Conservation (phyloP, 2,329 filamentous ascomycete species). For the Clonostachys rhizophaga region DNA sequence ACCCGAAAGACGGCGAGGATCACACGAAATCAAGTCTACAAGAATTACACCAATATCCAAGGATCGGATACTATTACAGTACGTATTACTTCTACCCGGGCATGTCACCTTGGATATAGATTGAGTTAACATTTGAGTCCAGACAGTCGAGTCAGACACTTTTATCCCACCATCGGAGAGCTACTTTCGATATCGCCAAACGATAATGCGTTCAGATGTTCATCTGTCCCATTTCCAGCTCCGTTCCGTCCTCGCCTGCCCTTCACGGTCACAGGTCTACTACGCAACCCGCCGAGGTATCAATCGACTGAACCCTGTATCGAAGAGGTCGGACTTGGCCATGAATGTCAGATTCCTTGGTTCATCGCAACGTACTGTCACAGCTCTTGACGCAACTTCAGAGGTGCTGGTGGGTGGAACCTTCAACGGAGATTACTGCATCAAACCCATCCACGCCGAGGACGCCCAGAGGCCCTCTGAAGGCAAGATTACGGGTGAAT, state of each 20-base stretch:
- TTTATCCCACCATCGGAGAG: conserved; percentile 32
- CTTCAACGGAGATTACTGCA: conserved; percentile 51
- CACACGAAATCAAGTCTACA: conserved; percentile 42
- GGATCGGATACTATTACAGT: conserved; percentile 29
- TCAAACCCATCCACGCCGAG: conserved; percentile 38
- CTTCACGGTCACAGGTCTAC: conserved; percentile 49
- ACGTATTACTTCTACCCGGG: too few species aligned
- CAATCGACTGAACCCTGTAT: conserved; percentile 45
- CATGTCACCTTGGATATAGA: too few species aligned
- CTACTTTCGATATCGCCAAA: conserved; percentile 55
- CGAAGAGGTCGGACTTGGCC: conserved; percentile 31
- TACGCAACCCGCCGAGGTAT: conserved; percentile 49
- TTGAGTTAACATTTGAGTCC: too few species aligned
- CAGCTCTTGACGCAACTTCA: conserved; percentile 45
- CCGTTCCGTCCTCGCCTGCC: conserved; percentile 55
- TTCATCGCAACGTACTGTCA: conserved; percentile 32
- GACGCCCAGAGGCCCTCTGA: conserved; percentile 26
- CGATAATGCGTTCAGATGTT: conserved; percentile 48
- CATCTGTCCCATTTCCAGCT: conserved; percentile 62
- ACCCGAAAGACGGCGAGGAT: conserved; percentile 41
- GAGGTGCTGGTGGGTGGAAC: conserved; percentile 56
- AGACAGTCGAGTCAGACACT: neutral
- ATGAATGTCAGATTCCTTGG: neutral
- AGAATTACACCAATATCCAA: conserved; percentile 51
- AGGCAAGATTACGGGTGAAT: conserved; percentile 40